Percentiles rank a stretch among this genome's conserved stretches.
These are phyloP conservation scores for Sclerotinia minor DNA, from an alignment of 2,329 filamentous ascomycete genomes.

Conservation along the genomic window DNA sequence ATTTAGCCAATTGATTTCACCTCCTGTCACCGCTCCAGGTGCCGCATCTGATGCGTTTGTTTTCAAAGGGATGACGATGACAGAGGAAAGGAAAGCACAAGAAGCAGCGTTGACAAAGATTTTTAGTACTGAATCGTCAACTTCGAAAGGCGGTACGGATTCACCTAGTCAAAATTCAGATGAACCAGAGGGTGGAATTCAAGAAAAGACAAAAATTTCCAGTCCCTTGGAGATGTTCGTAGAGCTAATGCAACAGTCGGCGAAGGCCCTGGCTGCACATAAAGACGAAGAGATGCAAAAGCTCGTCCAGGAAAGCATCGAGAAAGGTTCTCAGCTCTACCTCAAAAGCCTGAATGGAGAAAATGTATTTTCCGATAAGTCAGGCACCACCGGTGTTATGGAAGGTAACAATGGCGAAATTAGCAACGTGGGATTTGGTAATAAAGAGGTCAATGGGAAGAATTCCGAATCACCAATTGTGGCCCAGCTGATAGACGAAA, in stretches of 20 bases:
- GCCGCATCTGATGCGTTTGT: constrained; percentile 43
- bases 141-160: background rate
- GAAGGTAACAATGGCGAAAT: background rate
- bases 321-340: background rate
- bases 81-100: constrained; percentile 56
- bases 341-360: background rate
- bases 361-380: background rate
- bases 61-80: constrained; percentile 49
- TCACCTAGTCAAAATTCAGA: constrained; percentile 1
- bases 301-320: background rate
- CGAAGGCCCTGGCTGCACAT: background rate
- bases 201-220: constrained; percentile 26
- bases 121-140: constrained; percentile 50
- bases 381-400: constrained; percentile 31
- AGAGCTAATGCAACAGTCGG: background rate
- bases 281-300: background rate
- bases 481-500: background rate
- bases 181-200: background rate
- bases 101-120: constrained; percentile 55
- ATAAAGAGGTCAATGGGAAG: constrained; percentile 30
- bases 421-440: background rate
- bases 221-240: background rate
- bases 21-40: constrained; percentile 42
- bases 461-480: constrained; percentile 13
- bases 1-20: constrained; percentile 47